Percentiles rank a stretch among this genome's conserved stretches.
Conservation (phyloP, 1,139 yeast species). For the Geotrichum armillariae region DNA sequence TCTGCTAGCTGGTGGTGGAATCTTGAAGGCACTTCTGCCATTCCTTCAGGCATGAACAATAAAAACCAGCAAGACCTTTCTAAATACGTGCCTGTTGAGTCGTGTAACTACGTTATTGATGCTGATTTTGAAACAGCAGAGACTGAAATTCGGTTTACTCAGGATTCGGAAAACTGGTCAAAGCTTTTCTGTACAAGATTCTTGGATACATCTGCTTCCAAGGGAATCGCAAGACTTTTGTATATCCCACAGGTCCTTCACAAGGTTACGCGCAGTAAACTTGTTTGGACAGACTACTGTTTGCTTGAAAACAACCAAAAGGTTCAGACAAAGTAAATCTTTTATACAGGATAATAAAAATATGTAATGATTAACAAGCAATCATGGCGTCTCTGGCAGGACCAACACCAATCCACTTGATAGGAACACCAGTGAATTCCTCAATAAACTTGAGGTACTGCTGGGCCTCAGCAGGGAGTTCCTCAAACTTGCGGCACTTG, state of each 20-base stretch:
- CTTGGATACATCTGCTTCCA: constrained; percentile 41
- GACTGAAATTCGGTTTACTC: constrained; percentile 26
- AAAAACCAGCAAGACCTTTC: constrained; percentile 48
- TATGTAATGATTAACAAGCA: constrained; percentile 13
- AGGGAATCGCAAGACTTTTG: constrained; percentile 44
- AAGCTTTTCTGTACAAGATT: constrained; percentile 39
- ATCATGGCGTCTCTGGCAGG: constrained; percentile 74
- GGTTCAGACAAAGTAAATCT: neutral
- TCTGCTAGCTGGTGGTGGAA: constrained; percentile 34
- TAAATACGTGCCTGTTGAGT: constrained; percentile 30
- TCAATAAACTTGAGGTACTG: constrained; percentile 82
- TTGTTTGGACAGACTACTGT: constrained; percentile 36
- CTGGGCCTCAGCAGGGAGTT: constrained; percentile 86
- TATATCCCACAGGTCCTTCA: constrained; percentile 38
- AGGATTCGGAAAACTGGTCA: constrained; percentile 37
- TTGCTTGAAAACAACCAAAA: constrained; percentile 24
- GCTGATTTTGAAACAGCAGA: constrained; percentile 31
- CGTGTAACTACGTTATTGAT: constrained; percentile 42
- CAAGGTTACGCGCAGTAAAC: constrained; percentile 25
- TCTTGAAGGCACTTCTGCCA: constrained; percentile 36
- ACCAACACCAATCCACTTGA: constrained; percentile 98
- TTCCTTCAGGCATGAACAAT: constrained; percentile 73
- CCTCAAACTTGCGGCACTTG: constrained; percentile 62
- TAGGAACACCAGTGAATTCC: constrained; percentile 76
- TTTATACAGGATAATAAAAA: neutral